Evolutionary conservation across 805 yeast species (phyloP), one percentile per base, ranked within the genome.

Genomic region (Kazachstania kunashirensis): DNA sequence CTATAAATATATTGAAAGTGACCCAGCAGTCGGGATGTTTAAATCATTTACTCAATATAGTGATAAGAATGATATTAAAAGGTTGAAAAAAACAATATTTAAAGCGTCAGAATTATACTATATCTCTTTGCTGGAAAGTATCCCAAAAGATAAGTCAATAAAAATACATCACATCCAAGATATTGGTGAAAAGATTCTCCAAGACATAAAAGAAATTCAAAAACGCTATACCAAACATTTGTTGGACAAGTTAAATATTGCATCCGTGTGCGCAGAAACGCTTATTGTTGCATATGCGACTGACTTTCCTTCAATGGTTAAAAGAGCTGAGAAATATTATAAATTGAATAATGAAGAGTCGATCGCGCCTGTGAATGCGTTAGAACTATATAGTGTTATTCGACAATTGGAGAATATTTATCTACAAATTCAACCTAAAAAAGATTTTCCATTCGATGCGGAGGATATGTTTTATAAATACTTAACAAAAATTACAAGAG

Each of bases 81-180:
- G 50, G 48, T 43, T 73, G 9, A 58, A 53, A 24, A 57, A 53
- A 28, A 45, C 63, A 0, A 46, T 73, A 6, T 50, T 62, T 20
- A 51, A 56, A 2, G 62, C 70, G 0, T 66, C 73, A 5, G 73
- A 68, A 38, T 45, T 47, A 9, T 66, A 65, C 42, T 72, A 73
- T 40, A 63, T 66, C 24, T 54, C 60, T 2, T 42, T 69, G 6
- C 50, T 73, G 15, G 62, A 66, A 3, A 57, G 57, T 6, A 61
- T 82, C n/a, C 92, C 94, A 0, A 62, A 80, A 19, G 75, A 71
- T 49, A 63, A 66, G 28, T 62, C 76, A 0, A 53, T 80, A 6
- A 72, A 66, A 27, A 59, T 78, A 2, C 49, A 66, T 18, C 80
- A 80, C 55, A 65, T 81, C 2, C 65, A 73, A 31, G 69, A 74